These are phyloP conservation scores for Carnegiea gigantea DNA, from an alignment of 179 eudicot genomes.

Conservation along the genomic window DNA sequence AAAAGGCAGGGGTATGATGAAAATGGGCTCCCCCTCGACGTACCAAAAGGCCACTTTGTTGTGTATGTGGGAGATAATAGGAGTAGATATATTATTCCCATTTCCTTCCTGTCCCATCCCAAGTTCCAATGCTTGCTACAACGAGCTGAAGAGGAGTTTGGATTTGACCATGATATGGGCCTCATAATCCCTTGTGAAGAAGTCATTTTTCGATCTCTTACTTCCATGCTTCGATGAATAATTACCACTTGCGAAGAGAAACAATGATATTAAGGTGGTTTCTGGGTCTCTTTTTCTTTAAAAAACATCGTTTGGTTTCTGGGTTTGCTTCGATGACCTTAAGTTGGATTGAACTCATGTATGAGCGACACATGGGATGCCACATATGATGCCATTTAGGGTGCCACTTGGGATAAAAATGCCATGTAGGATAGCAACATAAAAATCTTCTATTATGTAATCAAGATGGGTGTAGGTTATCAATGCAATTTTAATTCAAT, in stretches of 20 bases:
- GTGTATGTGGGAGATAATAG: constrained; percentile 77
- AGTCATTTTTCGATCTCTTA: constrained; percentile 61
- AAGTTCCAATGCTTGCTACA: constrained; percentile 63
- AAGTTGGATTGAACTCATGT: too few relatives aligned
- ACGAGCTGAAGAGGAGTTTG: constrained; percentile 73
- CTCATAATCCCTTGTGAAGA: constrained; percentile 82
- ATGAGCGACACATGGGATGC: too few relatives aligned
- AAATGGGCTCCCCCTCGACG: constrained; percentile 52
- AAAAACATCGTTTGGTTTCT: too few relatives aligned
- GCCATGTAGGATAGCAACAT: too few relatives aligned
- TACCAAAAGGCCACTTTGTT: constrained; percentile 76
- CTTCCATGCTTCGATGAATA: constrained; percentile 55
- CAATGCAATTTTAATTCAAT: too few relatives aligned
- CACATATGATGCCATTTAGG: too few relatives aligned
- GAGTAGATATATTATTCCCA: constrained; percentile 71
- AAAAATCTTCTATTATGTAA: too few relatives aligned
- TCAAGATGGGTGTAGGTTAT: too few relatives aligned
- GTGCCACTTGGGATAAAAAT: too few relatives aligned
- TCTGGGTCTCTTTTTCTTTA: too few relatives aligned
- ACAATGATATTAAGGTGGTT: constrained; percentile 1
- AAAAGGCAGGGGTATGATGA: constrained; percentile 45
- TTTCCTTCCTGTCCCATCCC: constrained; percentile 60
- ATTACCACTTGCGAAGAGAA: background rate
- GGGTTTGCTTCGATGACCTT: too few relatives aligned
- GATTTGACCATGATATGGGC: constrained; percentile 74